phyloP scores from a whole-genome alignment of 2,329 filamentous ascomycete genomes.

The Volutella citrinella region DNA sequence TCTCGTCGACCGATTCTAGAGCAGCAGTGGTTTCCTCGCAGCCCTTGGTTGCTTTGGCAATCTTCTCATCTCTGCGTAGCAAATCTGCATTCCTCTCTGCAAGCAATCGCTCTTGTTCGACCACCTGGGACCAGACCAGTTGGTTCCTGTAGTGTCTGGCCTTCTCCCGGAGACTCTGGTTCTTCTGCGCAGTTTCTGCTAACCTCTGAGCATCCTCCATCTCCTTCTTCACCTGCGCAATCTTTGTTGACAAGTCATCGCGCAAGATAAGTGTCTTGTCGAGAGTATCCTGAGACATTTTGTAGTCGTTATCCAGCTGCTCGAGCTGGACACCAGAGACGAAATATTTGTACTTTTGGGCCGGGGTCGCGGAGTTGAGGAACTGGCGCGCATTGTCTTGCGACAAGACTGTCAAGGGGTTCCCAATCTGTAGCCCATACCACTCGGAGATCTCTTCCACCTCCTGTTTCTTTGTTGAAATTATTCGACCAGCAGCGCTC shows the following conservation, averaged over 20 bases:
- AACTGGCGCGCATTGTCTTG: conserved; percentile 96
- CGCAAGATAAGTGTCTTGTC: conserved; percentile 55
- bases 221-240: conserved; percentile 35
- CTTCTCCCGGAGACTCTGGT: conserved; percentile 61
- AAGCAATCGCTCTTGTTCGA: conserved; percentile 64
- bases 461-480: conserved; percentile 82
- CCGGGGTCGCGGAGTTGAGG: conserved; percentile 76
- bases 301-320: conserved; percentile 87
- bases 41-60: conserved; percentile 25
- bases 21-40: conserved; percentile 45
- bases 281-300: conserved; percentile 73
- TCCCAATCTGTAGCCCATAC: conserved; percentile 91
- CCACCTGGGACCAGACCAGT: conserved; percentile 84
- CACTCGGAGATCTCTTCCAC: conserved; percentile 92
- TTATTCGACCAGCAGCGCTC: conserved; percentile 61
- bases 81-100: conserved; percentile 31
- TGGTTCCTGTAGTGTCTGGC: conserved; percentile 60
- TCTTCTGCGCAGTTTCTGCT: conserved; percentile 63
- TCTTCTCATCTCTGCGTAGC: conserved; percentile 19
- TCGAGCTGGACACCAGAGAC: conserved; percentile 92
- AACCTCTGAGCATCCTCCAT: conserved; percentile 61
- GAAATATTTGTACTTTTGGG: conserved; percentile 95
- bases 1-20: conserved; percentile 45
- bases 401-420: conserved; percentile 91
- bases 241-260: conserved; percentile 34